A percentile compares a stretch with the other conserved stretches of the same genome.
Evolutionary conservation across 148 eudicot genomes (phyloP).

Genomic region (Rhododendron ovatum): DNA sequence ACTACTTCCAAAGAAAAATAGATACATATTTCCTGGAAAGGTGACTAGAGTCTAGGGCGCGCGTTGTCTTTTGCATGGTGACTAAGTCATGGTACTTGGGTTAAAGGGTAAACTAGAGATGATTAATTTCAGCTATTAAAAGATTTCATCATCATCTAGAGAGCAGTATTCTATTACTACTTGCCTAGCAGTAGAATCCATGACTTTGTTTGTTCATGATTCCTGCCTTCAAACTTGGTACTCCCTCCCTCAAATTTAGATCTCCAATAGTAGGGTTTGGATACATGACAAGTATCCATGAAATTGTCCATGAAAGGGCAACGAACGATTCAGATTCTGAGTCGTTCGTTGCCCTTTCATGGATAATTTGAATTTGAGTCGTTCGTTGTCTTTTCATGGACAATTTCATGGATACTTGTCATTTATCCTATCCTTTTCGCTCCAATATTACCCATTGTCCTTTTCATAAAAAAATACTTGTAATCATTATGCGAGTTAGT

Average conservation of each 20-base stretch:
- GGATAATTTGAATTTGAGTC: too few species aligned
- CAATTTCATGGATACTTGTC: too few species aligned
- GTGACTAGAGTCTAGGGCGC: not conserved
- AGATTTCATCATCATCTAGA: not conserved
- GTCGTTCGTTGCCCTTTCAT: too few species aligned
- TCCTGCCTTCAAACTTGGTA: too few species aligned
- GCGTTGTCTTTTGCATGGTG: not conserved
- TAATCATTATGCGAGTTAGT: not conserved
- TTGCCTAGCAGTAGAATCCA: not conserved
- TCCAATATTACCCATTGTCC: too few species aligned
- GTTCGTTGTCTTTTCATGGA: too few species aligned
- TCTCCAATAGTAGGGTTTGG: too few species aligned
- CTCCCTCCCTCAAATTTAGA: too few species aligned
- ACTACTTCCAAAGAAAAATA: not conserved
- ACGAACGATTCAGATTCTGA: too few species aligned
- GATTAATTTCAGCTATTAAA: not conserved
- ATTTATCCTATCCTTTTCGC: too few species aligned
- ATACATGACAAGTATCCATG: too few species aligned
- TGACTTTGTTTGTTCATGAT: not conserved
- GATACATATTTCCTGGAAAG: not conserved
- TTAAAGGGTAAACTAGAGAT: not conserved
- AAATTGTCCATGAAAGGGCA: too few species aligned
- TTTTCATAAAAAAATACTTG: not conserved
- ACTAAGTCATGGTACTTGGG: not conserved
- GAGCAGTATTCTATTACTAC: not conserved